Percentiles rank a stretch among this genome's conserved stretches.
Evolutionary conservation across 1,284 basidiomycete species (phyloP).

Genomic region (Papiliotrema nemorosa): DNA sequence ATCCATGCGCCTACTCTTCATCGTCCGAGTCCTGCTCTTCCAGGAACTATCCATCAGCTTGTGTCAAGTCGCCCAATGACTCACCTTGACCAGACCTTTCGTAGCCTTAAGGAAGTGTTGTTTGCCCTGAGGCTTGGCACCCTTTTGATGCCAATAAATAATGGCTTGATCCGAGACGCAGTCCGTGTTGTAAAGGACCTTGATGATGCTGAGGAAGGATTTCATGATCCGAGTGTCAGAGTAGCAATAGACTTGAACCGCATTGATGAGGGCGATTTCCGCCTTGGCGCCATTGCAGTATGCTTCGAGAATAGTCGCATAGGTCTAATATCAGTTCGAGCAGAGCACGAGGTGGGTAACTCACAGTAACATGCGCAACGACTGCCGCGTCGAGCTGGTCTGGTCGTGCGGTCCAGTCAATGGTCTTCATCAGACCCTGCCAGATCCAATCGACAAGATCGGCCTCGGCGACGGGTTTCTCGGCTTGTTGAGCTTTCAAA

Average conservation of each 20-base stretch:
- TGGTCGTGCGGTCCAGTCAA: conserved; percentile 81
- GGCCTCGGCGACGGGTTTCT: conserved; percentile 62
- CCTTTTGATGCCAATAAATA: conserved; percentile 96
- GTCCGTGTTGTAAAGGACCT: conserved; percentile 92
- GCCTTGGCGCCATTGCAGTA: conserved; percentile 84
- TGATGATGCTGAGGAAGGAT: conserved; percentile 87
- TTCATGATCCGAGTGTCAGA: conserved; percentile 92
- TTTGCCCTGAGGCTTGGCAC: conserved; percentile 87
- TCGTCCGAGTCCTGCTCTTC: conserved; percentile 46
- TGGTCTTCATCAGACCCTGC: conserved; percentile 78
- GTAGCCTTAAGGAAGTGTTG: conserved; percentile 90
- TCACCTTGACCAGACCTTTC: conserved; percentile 81
- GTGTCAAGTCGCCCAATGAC: conserved; percentile 18
- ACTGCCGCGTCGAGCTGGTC: conserved; percentile 86
- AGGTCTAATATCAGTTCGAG: conserved; percentile 58
- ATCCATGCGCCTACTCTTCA: conserved; percentile 20
- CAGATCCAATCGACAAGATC: conserved; percentile 87
- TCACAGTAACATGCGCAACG: conserved; percentile 74
- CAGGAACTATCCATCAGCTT: conserved; percentile 37
- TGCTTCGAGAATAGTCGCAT: conserved; percentile 76
- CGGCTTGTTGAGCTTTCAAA: conserved; percentile 60
- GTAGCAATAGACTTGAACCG: conserved; percentile 90
- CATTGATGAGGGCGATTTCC: conserved; percentile 86
- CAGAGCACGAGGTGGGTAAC: conserved; percentile 12
- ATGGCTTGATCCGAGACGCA: conserved; percentile 93